Evolutionary conservation across 192 early-diverging fungal genomes (phyloP).

Genomic region (Pecoramyces ruminantium): DNA sequence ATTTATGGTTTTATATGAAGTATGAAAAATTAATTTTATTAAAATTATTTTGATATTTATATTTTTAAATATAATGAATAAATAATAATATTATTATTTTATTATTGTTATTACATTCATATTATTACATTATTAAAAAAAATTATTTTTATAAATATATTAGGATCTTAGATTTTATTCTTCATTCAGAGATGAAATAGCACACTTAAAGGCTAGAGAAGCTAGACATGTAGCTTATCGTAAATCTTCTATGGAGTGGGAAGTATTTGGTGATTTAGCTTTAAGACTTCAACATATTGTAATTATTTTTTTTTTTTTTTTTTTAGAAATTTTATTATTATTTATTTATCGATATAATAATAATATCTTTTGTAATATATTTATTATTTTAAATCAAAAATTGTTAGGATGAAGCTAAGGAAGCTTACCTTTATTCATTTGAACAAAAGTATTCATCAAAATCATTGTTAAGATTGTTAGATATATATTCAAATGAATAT

Average conservation of each 20-base stretch:
- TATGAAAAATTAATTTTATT: too few relatives aligned
- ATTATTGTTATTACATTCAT: too few relatives aligned
- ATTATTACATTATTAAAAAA: too few relatives aligned
- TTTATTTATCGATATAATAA: too few relatives aligned
- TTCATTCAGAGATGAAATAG: constrained; percentile 72
- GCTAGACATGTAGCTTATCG: constrained; percentile 57
- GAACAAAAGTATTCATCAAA: constrained; percentile 84
- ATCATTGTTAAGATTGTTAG: constrained; percentile 72
- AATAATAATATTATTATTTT: too few relatives aligned
- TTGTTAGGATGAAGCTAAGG: constrained; percentile 64
- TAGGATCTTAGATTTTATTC: constrained; percentile 78
- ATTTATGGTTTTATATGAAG: constrained; percentile 97
- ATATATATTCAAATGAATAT: constrained; percentile 63
- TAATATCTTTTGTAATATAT: too few relatives aligned
- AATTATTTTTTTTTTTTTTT: not conserved
- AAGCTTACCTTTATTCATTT: constrained; percentile 72
- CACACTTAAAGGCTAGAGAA: constrained; percentile 32
- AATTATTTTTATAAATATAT: not conserved
- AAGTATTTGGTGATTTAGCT: constrained; percentile 85
- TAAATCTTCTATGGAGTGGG: constrained; percentile 95
- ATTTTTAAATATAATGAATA: too few relatives aligned
- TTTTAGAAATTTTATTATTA: too few relatives aligned
- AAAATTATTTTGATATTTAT: too few relatives aligned
- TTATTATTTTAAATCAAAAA: not conserved
- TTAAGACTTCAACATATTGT: constrained; percentile 67